A percentile compares a stretch with the other conserved stretches of the same genome.
Evolutionary conservation across 2,329 filamentous ascomycete species (phyloP).

Genomic region (Calonectria crousiana): DNA sequence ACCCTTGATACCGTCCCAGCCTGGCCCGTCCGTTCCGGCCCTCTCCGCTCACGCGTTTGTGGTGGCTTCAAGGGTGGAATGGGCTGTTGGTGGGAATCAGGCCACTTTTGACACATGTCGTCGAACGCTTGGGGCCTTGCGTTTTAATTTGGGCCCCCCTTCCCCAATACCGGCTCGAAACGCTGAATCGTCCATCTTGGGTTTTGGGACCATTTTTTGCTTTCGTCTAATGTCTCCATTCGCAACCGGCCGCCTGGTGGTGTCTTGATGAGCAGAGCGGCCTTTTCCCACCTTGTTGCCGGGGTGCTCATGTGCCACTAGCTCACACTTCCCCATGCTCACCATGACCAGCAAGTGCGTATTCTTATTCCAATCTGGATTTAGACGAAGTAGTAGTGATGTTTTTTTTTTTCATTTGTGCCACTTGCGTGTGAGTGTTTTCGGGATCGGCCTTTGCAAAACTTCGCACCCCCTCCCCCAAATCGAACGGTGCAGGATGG

Average conservation of each 20-base stretch:
- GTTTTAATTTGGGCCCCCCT: not conserved
- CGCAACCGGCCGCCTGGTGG: constrained; percentile 11
- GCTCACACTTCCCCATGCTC: not conserved
- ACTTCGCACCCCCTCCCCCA: not conserved
- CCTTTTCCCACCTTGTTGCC: not conserved
- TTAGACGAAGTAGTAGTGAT: not conserved
- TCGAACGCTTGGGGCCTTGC: constrained; percentile 15
- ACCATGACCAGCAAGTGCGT: not conserved
- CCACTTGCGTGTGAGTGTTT: not conserved
- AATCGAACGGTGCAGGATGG: not conserved
- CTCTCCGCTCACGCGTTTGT: constrained; percentile 45
- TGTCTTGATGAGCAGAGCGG: constrained; percentile 6
- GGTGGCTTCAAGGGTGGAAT: constrained; percentile 30
- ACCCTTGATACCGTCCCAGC: constrained; percentile 1
- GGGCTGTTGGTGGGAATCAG: constrained; percentile 42
- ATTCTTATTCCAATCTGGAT: not conserved
- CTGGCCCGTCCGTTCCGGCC: constrained; percentile 39
- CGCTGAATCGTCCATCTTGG: not conserved
- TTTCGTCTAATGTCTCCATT: constrained; percentile 7
- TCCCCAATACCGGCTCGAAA: not conserved
- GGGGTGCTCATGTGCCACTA: not conserved
- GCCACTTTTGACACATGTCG: constrained; percentile 39
- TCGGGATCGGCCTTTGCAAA: not conserved
- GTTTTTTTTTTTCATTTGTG: not conserved
- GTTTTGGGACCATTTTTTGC: not conserved